phyloP scores from a whole-genome alignment of 2,329 filamentous ascomycete species.

The Tolypocladium tundrense region DNA sequence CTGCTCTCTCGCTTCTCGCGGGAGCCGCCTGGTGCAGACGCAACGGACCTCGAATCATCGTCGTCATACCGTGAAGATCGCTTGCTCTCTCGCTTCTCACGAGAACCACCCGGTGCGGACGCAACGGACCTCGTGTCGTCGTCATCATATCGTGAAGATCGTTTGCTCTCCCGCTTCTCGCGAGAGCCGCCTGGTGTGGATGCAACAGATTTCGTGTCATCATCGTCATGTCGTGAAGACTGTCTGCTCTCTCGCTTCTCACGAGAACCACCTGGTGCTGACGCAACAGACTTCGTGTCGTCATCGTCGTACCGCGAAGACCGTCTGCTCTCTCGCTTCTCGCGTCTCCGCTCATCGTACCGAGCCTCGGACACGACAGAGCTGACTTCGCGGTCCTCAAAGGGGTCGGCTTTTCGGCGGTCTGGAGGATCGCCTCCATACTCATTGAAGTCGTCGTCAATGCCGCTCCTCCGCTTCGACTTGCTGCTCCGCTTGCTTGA shows the following conservation, averaged over 20 bases:
- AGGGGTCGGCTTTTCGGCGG: slow-evolving; percentile 23
- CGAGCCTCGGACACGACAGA: slow-evolving; percentile 39
- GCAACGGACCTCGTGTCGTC: slow-evolving; percentile 7
- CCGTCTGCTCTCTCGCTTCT: slow-evolving; percentile 16
- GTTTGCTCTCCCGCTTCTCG: slow-evolving; percentile 9
- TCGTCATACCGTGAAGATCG: slow-evolving; percentile 20
- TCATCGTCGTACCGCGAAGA: slow-evolving; percentile 27
- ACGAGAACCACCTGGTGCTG: slow-evolving; percentile 5
- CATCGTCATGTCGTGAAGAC: slow-evolving; percentile 22
- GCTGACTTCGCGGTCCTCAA: slow-evolving; percentile 35
- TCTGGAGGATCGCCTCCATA: slow-evolving; percentile 27
- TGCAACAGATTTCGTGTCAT: slow-evolving; percentile 35
- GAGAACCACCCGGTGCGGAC: not conserved
- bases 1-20: slow-evolving; percentile 20
- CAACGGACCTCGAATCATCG: slow-evolving; percentile 36
- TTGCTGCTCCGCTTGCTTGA: slow-evolving; percentile 29
- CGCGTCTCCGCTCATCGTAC: slow-evolving; percentile 19
- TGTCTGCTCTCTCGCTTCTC: slow-evolving; percentile 4
- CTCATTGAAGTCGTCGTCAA: slow-evolving; percentile 23
- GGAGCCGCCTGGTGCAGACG: slow-evolving; percentile 6
- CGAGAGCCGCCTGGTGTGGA: slow-evolving; percentile 6
- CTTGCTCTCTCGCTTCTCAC: slow-evolving; percentile 20
- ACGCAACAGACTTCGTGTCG: slow-evolving; percentile 32
- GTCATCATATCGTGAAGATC: slow-evolving; percentile 27
- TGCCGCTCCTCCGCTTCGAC: slow-evolving; percentile 25